phyloP scores from a whole-genome alignment of 2,329 filamentous ascomycete genomes.

The Penicillium sp. region DNA sequence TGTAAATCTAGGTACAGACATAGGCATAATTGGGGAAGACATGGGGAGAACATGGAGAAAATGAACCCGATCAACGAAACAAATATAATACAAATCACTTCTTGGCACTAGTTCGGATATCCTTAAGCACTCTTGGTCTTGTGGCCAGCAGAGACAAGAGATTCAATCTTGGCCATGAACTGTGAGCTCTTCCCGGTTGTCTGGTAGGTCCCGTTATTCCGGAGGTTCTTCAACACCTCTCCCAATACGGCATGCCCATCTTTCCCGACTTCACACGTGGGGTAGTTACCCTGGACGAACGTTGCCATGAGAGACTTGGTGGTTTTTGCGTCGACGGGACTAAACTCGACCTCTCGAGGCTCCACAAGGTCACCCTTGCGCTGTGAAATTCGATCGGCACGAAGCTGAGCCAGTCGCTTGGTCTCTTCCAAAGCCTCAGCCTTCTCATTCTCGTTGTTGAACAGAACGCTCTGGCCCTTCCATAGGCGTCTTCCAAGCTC shows the following conservation, averaged over 20 bases:
- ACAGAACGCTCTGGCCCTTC: constrained; percentile 40
- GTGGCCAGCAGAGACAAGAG: constrained; percentile 35
- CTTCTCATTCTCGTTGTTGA: constrained; percentile 40
- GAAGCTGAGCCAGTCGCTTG: constrained; percentile 35
- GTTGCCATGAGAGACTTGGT: constrained; percentile 33
- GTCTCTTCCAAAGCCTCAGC: constrained; percentile 36
- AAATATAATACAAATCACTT: constrained; percentile 24
- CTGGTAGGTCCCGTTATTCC: constrained; percentile 46
- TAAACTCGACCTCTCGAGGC: constrained; percentile 33
- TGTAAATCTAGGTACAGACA: constrained; percentile 19
- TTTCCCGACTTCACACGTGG: constrained; percentile 20
- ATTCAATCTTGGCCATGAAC: constrained; percentile 42
- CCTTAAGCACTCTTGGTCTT: constrained; percentile 30
- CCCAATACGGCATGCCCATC: constrained; percentile 29
- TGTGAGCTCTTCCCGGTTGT: constrained; percentile 35
- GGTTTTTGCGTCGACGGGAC: constrained; percentile 25
- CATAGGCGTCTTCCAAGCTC: constrained; percentile 41
- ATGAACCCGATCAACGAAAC: constrained; percentile 4
- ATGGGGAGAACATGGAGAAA: background rate
- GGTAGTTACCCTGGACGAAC: constrained; percentile 38
- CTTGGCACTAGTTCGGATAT: background rate
- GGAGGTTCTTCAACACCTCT: constrained; percentile 37
- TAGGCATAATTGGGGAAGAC: constrained; percentile 1
- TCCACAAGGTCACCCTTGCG: constrained; percentile 41
- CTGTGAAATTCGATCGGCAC: constrained; percentile 37